Evolutionary conservation across 129 eudicot genomes (phyloP).

Genomic region (Lonicera japonica): DNA sequence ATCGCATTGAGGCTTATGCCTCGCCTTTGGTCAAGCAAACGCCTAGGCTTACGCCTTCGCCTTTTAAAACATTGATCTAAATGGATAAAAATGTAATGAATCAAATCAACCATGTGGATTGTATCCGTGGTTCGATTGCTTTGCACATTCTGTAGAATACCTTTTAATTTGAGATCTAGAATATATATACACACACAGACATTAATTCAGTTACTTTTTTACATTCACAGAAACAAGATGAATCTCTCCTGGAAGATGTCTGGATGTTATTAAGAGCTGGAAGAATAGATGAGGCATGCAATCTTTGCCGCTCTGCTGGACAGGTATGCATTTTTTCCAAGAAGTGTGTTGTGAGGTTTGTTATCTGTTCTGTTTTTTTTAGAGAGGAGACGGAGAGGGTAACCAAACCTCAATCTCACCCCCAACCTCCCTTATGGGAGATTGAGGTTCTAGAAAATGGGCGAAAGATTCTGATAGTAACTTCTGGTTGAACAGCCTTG

Average conservation of each 20-base stretch:
- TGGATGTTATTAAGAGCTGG: slow-evolving; percentile 89
- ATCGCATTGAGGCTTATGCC: too few relatives aligned
- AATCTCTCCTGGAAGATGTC: slow-evolving; percentile 91
- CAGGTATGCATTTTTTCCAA: slow-evolving; percentile 50
- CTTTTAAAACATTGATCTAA: too few relatives aligned
- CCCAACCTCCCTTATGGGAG: too few relatives aligned
- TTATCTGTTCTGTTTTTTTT: background rate
- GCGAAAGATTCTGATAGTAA: background rate
- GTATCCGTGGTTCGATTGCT: background rate
- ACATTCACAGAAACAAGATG: slow-evolving; percentile 79
- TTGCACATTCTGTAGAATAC: slow-evolving; percentile 1
- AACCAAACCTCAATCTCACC: too few relatives aligned
- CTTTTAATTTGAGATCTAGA: slow-evolving; percentile 5
- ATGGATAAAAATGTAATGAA: too few relatives aligned
- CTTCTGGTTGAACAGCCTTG: slow-evolving; percentile 56
- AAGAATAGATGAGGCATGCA: slow-evolving; percentile 89
- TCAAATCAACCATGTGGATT: too few relatives aligned
- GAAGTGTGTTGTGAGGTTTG: background rate
- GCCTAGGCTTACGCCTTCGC: too few relatives aligned
- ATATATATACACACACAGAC: background rate
- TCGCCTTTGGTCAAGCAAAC: too few relatives aligned
- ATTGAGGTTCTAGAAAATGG: background rate
- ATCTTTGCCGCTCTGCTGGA: slow-evolving; percentile 93
- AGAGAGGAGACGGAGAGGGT: too few relatives aligned
- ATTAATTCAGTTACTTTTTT: slow-evolving; percentile 1